These are phyloP conservation scores for Capsicum rhomboideum DNA, from an alignment of 257 asterid genomes.

Conservation along the genomic window DNA sequence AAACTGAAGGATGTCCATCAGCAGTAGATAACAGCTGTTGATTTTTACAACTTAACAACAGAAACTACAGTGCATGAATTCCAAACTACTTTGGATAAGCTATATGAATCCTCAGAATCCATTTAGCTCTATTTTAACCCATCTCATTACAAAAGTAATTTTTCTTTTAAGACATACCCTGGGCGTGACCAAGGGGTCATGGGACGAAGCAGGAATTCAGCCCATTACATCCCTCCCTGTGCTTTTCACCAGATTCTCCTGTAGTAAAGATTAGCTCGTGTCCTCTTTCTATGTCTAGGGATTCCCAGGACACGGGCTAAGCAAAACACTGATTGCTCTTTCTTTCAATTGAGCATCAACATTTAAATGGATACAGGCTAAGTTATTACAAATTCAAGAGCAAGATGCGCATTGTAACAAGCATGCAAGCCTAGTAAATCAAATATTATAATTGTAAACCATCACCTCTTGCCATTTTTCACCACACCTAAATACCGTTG, in stretches of 20 bases:
- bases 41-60: not conserved
- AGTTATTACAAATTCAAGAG: not conserved
- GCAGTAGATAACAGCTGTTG: not conserved
- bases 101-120: not conserved
- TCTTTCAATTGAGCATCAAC: not conserved
- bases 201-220: not conserved
- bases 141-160: not conserved
- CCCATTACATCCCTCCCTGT: not conserved
- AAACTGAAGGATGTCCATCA: not conserved
- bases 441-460: not conserved
- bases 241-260: not conserved
- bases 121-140: not conserved
- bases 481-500: not conserved
- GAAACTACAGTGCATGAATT: not conserved
- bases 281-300: not conserved
- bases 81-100: not conserved
- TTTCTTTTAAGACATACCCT: not conserved
- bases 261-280: not conserved
- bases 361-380: not conserved
- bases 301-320: not conserved
- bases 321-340: not conserved
- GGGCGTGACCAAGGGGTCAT: not conserved
- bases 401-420: not conserved
- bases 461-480: not conserved
- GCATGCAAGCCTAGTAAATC: not conserved